Base-by-base conservation (phyloP, 345 rosid genomes). In the Acer yangbiense region DNA sequence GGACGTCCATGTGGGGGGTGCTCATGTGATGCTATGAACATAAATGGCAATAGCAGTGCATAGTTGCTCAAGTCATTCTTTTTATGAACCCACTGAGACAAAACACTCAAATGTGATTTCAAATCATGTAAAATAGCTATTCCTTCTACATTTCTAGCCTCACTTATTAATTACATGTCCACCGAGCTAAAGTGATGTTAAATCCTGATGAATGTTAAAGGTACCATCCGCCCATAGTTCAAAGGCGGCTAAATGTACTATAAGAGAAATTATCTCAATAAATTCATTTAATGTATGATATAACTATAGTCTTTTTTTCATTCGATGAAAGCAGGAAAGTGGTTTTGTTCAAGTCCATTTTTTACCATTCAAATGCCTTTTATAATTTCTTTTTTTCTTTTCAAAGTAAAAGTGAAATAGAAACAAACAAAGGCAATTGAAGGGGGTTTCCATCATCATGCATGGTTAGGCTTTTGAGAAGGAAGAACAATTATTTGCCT, bases 381-480 rank as follows among this genome's bases (percentile, higher is more conserved):
- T 50, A 60, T 18, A 58, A 8, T 7, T 41, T 41, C 0, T 41
- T 41, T 41, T 27, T 55, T 25, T 29, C 2, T 29, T 2, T 20
- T 23, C 6, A 61, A 72, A 54, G 41, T 54, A 62, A 79, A 79
- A 62, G 80, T 50, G 60, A n/a, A 72, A 23, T 8, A 73, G 80
- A 72, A 72, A 16, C 78, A 16, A 76, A 64, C 48, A 77, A 60
- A 74, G 70, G 61, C 64, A 60, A 60, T n/a, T 21, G 72, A 78
- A 70, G 80, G 66, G 76, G 23, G 23, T n/a, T 43, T 46, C 68
- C 81, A 35, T 35, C 75, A 71, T 76, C 79, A 81, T 20, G 54
- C 82, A 81, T 25, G 60, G 77, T 84, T 82, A 83, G 82, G 86
- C 87, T 91, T 86, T 88, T 85, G 69, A 88, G 90, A 79, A 82